Conservation (phyloP, 2,329 filamentous ascomycete genomes). For the Aspergillus sp. region DNA sequence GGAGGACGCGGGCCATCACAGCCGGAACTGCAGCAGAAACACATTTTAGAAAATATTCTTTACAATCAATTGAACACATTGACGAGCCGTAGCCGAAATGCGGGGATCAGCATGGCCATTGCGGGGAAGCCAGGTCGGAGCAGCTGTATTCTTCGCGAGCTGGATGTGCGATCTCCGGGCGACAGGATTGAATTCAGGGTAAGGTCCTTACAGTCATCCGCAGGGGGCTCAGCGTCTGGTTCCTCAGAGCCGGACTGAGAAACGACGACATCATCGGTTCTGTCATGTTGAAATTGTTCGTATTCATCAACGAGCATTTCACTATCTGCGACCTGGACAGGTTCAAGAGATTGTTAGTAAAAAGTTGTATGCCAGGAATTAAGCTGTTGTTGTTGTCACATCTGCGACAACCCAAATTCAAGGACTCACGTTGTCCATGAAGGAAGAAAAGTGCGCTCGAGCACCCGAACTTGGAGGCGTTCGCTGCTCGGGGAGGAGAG, state of each 20-base stretch:
- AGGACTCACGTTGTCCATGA: slow-evolving; percentile 47
- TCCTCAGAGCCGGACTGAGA: slow-evolving; percentile 60
- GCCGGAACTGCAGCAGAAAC: slow-evolving; percentile 63
- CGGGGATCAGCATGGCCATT: slow-evolving; percentile 3
- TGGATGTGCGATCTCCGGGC: neutral
- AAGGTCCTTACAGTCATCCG: slow-evolving; percentile 55
- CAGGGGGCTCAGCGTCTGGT: slow-evolving; percentile 55
- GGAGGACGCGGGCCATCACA: slow-evolving; percentile 78
- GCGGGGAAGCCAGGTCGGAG: slow-evolving; percentile 10
- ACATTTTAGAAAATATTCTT: slow-evolving; percentile 16
- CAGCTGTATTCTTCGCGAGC: neutral
- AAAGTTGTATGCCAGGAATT: neutral
- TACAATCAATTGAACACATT: neutral
- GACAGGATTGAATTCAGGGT: neutral
- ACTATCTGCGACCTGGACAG: slow-evolving; percentile 53
- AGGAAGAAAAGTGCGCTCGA: slow-evolving; percentile 37
- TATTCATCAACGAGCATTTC: slow-evolving; percentile 63
- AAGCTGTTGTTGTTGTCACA: neutral
- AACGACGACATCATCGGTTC: slow-evolving; percentile 62
- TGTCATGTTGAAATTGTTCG: slow-evolving; percentile 61
- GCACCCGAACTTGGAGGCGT: slow-evolving; percentile 27
- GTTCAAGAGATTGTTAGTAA: slow-evolving; percentile 19
- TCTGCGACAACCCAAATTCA: neutral
- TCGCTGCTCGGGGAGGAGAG: slow-evolving; percentile 20
- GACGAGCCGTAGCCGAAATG: neutral